phyloP scores from a whole-genome alignment of 208 protist species.

The Acanthamoeba castellanii region DNA sequence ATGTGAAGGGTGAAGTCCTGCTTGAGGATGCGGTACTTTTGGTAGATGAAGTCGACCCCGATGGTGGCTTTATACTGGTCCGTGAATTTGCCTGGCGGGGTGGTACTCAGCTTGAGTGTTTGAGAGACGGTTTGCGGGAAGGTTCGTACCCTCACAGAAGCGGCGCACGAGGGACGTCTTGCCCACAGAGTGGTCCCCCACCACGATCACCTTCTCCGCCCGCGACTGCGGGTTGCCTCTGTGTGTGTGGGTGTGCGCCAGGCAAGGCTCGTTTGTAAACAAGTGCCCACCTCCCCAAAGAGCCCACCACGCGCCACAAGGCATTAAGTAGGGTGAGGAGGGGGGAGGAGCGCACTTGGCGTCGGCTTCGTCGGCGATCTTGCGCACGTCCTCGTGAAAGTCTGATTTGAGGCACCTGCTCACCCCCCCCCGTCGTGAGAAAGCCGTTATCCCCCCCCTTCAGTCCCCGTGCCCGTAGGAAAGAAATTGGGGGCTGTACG shows the following conservation, averaged over 20 bases:
- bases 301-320: no score
- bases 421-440: no score
- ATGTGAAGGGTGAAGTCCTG: slow-evolving; percentile 54
- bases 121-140: no score
- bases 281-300: no score
- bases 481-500: no score
- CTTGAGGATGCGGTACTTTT: slow-evolving; percentile 47
- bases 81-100: neutral
- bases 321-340: neutral
- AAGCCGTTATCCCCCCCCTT: no score
- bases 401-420: slow-evolving; percentile 6
- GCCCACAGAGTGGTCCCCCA: slow-evolving; percentile 4
- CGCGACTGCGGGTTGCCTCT: neutral
- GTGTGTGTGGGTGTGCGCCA: no score
- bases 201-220: slow-evolving; percentile 45
- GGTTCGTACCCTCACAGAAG: slow-evolving; percentile 29
- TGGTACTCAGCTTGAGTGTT: no score
- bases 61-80: slow-evolving; percentile 39
- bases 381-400: slow-evolving; percentile 19
- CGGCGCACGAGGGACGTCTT: slow-evolving; percentile 37
- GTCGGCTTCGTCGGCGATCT: neutral
- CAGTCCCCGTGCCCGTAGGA: no score
- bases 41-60: slow-evolving; percentile 36
- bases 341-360: neutral
- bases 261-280: no score